Conservation (phyloP, 2,329 filamentous ascomycete genomes). For the Alternaria sp. region DNA sequence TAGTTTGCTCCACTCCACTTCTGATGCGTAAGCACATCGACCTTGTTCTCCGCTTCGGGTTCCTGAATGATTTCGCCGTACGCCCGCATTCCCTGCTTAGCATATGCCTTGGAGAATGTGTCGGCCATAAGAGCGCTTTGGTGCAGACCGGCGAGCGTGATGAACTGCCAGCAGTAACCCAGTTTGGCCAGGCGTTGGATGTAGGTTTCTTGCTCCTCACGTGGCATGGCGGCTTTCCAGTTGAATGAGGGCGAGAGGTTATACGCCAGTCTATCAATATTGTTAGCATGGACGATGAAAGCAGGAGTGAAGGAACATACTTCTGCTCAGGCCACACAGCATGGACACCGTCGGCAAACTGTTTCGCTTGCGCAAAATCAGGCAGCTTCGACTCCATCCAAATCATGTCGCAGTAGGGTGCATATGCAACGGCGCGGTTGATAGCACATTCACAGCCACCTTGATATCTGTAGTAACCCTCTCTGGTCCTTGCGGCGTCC, state of each 20-base stretch:
- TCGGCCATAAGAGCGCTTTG: slow-evolving; percentile 92
- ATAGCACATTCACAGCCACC: slow-evolving; percentile 91
- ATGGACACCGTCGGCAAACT: slow-evolving; percentile 94
- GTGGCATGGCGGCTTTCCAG: slow-evolving; percentile 97
- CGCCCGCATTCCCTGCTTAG: slow-evolving; percentile 86
- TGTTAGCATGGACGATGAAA: background rate
- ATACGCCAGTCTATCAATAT: slow-evolving; percentile 79
- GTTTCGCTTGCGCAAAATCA: slow-evolving; percentile 87
- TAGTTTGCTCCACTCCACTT: slow-evolving; percentile 98
- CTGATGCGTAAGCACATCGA: slow-evolving; percentile 98
- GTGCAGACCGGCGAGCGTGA: slow-evolving; percentile 97
- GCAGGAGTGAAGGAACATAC: slow-evolving; percentile 55
- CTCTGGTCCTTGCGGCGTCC: slow-evolving; percentile 90
- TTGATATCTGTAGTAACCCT: slow-evolving; percentile 93
- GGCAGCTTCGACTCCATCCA: slow-evolving; percentile 99
- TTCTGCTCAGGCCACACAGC: slow-evolving; percentile 96
- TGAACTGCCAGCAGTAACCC: slow-evolving; percentile 99
- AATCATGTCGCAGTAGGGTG: slow-evolving; percentile 92
- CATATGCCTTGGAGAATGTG: slow-evolving; percentile 84
- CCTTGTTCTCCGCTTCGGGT: slow-evolving; percentile 88
- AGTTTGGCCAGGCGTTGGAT: slow-evolving; percentile 85
- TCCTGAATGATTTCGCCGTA: slow-evolving; percentile 98
- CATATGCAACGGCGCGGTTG: slow-evolving; percentile 89
- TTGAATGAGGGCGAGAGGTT: slow-evolving; percentile 99
- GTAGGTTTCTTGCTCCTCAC: slow-evolving; percentile 94